Percentiles rank a stretch among this genome's conserved stretches.
Conservation (phyloP, 768 basidiomycete species). For the Galerina marginata region DNA sequence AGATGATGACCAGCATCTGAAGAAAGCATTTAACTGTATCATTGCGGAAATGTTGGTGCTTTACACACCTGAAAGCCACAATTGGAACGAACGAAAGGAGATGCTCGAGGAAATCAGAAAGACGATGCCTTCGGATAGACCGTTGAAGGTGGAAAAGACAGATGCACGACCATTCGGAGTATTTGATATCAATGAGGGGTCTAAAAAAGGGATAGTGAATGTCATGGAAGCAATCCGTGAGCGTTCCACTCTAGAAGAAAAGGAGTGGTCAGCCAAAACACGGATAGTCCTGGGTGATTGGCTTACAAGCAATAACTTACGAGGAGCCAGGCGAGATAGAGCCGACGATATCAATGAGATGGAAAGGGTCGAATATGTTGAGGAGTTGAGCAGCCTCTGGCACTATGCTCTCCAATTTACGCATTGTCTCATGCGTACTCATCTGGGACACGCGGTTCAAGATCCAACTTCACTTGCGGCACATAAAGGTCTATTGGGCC, state of each 20-base stretch:
- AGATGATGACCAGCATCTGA: neutral
- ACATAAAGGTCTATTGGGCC: constrained; percentile 27
- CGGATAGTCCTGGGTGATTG: constrained; percentile 31
- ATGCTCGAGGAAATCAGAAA: neutral
- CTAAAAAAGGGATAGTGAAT: constrained; percentile 29
- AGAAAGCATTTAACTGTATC: neutral
- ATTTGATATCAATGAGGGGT: constrained; percentile 36
- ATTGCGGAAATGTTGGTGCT: neutral
- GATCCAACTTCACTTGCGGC: constrained; percentile 27
- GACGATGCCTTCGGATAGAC: constrained; percentile 24
- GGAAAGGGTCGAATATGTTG: constrained; percentile 14
- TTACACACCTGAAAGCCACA: neutral
- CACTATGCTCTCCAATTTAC: constrained; percentile 27
- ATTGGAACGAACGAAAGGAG: neutral
- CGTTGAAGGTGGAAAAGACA: constrained; percentile 24
- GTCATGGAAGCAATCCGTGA: constrained; percentile 28
- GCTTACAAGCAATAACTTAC: constrained; percentile 28
- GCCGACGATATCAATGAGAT: constrained; percentile 21
- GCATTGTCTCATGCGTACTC: constrained; percentile 23
- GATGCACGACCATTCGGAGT: constrained; percentile 32
- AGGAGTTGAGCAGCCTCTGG: constrained; percentile 23
- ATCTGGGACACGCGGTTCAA: constrained; percentile 22
- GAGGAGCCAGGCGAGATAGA: constrained; percentile 19
- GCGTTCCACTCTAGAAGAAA: constrained; percentile 15
- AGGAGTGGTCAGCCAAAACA: constrained; percentile 23